Evolutionary conservation across 2,329 filamentous ascomycete species (phyloP).

Genomic region (Fusarium nematophilum): DNA sequence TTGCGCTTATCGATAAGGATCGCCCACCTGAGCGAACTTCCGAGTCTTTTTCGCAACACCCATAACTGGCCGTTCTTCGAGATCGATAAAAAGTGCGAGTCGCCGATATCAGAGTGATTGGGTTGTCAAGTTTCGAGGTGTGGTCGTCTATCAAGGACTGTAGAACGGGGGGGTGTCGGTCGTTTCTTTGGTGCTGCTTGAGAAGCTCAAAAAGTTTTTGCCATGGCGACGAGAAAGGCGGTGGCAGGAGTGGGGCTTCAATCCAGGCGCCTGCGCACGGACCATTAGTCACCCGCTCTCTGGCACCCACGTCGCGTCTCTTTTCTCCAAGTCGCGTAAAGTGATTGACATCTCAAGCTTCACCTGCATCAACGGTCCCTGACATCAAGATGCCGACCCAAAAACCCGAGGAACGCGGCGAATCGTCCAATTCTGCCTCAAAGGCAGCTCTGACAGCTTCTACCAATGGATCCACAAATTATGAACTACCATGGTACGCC

Average conservation of each 20-base stretch:
- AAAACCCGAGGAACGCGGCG: constrained; percentile 65
- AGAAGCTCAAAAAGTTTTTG: constrained; percentile 47
- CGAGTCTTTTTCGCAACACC: constrained; percentile 89
- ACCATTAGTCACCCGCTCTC: constrained; percentile 20
- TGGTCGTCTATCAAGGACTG: neutral
- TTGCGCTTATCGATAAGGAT: constrained; percentile 46
- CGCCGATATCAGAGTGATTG: neutral
- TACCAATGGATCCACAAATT: constrained; percentile 65
- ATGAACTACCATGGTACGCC: constrained; percentile 82
- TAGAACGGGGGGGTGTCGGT: constrained; percentile 23
- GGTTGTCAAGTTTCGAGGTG: neutral
- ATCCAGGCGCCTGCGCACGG: constrained; percentile 40
- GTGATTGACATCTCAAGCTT: constrained; percentile 44
- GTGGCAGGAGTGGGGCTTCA: constrained; percentile 39
- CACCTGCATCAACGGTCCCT: constrained; percentile 26
- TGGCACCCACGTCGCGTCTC: constrained; percentile 49
- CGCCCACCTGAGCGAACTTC: constrained; percentile 80
- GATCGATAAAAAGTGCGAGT: neutral
- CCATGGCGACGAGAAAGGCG: constrained; percentile 41
- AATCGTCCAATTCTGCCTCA: constrained; percentile 69
- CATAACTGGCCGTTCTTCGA: constrained; percentile 63
- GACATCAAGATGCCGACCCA: constrained; percentile 59
- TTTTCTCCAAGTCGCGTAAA: constrained; percentile 50
- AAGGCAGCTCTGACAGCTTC: constrained; percentile 66
- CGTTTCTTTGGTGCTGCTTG: constrained; percentile 7